Percentiles rank a stretch among this genome's conserved stretches.
These are phyloP conservation scores for Tetrahymena malaccensis DNA, from an alignment of 73 alveolate species.

Conservation along the genomic window DNA sequence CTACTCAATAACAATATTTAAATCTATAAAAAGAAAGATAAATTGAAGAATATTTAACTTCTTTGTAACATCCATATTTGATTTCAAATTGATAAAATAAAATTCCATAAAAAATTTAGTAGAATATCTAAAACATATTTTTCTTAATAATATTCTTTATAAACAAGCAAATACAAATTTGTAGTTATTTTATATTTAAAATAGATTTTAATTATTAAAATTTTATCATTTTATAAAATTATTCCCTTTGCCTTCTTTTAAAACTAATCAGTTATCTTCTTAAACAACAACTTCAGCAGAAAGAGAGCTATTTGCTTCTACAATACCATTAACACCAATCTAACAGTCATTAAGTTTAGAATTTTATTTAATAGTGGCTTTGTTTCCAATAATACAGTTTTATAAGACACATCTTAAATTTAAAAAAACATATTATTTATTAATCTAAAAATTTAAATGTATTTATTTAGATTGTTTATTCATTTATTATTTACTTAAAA, in stretches of 20 bases:
- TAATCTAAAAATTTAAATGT: background rate
- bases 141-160: no score
- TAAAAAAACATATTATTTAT: background rate
- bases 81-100: background rate
- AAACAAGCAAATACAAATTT: background rate
- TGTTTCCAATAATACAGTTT: background rate
- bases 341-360: background rate
- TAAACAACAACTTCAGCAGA: background rate
- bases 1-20: background rate
- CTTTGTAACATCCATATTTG: background rate
- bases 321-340: background rate
- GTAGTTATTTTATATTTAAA: no score
- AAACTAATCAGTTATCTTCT: background rate
- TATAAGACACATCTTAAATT: background rate
- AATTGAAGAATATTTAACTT: background rate
- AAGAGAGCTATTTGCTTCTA: background rate
- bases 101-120: background rate
- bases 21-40: background rate
- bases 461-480: no score
- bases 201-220: no score
- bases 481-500: no score
- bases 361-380: background rate
- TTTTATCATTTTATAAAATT: no score
- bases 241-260: no score
- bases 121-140: no score